These are phyloP conservation scores for Vitis vinifera DNA, from an alignment of 164 flowering plant species.

Conservation along the genomic window DNA sequence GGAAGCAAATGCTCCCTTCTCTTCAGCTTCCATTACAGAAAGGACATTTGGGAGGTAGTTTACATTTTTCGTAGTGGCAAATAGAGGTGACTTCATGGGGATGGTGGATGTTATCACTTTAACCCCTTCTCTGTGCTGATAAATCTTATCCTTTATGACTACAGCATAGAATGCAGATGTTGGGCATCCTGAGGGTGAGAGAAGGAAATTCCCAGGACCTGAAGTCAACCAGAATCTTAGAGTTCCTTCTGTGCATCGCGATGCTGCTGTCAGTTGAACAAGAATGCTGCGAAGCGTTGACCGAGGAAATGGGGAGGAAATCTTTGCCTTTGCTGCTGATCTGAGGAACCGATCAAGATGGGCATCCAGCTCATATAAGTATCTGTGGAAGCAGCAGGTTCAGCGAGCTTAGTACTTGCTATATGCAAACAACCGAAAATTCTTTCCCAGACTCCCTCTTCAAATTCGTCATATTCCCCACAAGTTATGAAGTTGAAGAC, in stretches of 20 bases:
- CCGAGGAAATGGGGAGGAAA: conserved; percentile 58
- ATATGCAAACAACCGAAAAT: no score
- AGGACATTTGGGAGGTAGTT: conserved; percentile 91
- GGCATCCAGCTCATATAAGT: conserved; percentile 75
- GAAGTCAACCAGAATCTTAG: conserved; percentile 85
- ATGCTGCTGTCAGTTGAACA: conserved; percentile 61
- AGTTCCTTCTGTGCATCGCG: conserved; percentile 68
- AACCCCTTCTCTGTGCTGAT: conserved; percentile 74
- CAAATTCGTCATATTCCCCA: neutral
- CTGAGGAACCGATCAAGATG: conserved; percentile 74
- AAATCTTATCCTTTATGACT: conserved; percentile 57
- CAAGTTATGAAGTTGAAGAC: neutral
- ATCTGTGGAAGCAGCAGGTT: conserved; percentile 27
- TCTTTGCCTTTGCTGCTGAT: conserved; percentile 74
- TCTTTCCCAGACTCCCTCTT: neutral
- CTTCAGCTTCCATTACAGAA: conserved; percentile 81
- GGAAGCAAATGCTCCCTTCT: conserved; percentile 69
- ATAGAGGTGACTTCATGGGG: conserved; percentile 76
- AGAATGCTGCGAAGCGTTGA: conserved; percentile 72
- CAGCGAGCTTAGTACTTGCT: neutral
- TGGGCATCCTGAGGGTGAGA: conserved; percentile 71
- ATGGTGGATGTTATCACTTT: conserved; percentile 70
- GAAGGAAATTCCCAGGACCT: conserved; percentile 88
- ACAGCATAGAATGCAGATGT: conserved; percentile 84
- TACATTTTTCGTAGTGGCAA: conserved; percentile 86